Conservation (phyloP, 306 rosid species). For the Casuarina cunninghamiana region DNA sequence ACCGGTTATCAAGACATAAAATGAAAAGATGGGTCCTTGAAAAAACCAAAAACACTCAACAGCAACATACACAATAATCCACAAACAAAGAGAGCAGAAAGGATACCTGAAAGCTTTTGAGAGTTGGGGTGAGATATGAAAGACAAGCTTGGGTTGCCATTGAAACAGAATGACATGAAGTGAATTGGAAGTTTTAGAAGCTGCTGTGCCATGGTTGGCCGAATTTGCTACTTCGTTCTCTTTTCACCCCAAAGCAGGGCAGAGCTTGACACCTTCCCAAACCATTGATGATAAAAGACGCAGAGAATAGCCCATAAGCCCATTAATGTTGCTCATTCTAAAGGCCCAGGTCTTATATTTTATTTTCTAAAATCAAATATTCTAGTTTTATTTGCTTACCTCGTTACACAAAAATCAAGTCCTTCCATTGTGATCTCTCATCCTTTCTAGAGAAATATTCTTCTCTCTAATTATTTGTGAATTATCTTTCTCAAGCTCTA, state of each 20-base stretch:
- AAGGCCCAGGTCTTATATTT: not conserved
- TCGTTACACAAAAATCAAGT: not conserved
- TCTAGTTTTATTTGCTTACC: no score
- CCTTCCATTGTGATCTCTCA: no score
- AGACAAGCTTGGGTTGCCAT: constrained; percentile 27
- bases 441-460: no score
- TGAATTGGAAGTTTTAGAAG: constrained; percentile 42
- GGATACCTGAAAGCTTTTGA: constrained; percentile 29
- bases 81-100: not conserved
- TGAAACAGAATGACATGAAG: constrained; percentile 35
- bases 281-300: not conserved
- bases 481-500: no score
- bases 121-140: constrained; percentile 25
- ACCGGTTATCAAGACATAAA: constrained; percentile 10
- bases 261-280: not conserved
- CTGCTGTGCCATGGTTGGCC: constrained; percentile 45
- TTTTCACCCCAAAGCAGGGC: not conserved
- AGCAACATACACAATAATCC: not conserved
- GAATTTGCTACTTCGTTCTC: not conserved
- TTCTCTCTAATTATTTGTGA: no score
- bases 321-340: not conserved
- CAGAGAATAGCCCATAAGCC: not conserved
- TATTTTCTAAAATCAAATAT: not conserved
- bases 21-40: not conserved
- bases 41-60: not conserved